These are phyloP conservation scores for Solanum sejunctum DNA, from an alignment of 257 asterid species.

Conservation along the genomic window DNA sequence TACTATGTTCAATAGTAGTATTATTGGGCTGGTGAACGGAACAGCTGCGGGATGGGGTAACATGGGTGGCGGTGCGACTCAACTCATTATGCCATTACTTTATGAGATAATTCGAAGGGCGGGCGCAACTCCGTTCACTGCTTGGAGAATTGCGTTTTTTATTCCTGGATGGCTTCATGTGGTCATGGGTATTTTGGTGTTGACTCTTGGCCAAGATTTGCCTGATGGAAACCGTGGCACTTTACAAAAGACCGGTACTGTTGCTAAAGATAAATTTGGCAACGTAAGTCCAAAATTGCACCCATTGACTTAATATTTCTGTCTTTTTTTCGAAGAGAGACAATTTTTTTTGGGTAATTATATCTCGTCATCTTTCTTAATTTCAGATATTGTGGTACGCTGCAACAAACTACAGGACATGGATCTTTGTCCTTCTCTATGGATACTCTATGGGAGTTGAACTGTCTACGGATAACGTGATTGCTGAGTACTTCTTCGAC, in stretches of 20 bases:
- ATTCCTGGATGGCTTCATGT: slow-evolving; percentile 56
- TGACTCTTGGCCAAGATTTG: slow-evolving; percentile 56
- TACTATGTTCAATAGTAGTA: slow-evolving; percentile 36
- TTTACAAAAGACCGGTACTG: slow-evolving; percentile 40
- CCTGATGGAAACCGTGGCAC: slow-evolving; percentile 52
- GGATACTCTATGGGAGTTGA: slow-evolving; percentile 76
- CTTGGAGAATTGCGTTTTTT: slow-evolving; percentile 59
- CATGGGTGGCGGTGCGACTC: slow-evolving; percentile 72
- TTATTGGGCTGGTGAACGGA: slow-evolving; percentile 44
- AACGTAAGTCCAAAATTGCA: slow-evolving; percentile 13
- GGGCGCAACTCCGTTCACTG: slow-evolving; percentile 41
- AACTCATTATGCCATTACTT: slow-evolving; percentile 49
- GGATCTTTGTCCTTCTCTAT: slow-evolving; percentile 51
- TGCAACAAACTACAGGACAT: slow-evolving; percentile 51
- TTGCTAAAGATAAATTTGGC: slow-evolving; percentile 31
- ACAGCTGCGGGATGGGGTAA: slow-evolving; percentile 70
- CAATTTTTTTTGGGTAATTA: not conserved
- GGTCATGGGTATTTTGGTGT: slow-evolving; percentile 42
- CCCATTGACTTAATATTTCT: not conserved
- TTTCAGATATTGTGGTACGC: slow-evolving; percentile 44
- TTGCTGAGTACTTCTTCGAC: slow-evolving; percentile 54
- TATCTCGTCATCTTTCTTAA: not conserved
- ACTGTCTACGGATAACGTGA: slow-evolving; percentile 41
- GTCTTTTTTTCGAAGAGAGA: too few species aligned
- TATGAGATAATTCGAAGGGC: slow-evolving; percentile 21